Conservation (phyloP, 257 asterid species). For the Gardenia jasminoides region DNA sequence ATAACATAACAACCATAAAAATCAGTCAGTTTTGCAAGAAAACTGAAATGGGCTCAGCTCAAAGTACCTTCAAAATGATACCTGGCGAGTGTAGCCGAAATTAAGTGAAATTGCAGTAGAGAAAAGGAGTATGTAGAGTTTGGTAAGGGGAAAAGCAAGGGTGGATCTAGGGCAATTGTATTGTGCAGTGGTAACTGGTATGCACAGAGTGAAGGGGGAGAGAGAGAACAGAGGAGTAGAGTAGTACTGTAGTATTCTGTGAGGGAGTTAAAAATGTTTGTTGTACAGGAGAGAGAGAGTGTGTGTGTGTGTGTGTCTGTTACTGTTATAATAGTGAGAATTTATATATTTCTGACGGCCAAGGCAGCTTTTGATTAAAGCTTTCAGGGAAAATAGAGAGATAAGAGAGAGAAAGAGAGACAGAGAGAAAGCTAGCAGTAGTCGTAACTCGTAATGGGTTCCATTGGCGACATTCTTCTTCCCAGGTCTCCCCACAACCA, state of each 20-base stretch:
- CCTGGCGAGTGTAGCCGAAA: conserved; percentile 24
- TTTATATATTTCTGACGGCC: background rate
- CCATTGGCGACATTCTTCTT: conserved; percentile 53
- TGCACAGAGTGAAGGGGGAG: conserved; percentile 3
- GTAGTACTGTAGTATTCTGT: background rate
- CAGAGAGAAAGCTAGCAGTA: conserved; percentile 3
- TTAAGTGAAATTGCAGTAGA: conserved; percentile 15
- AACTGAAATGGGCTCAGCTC: conserved; percentile 22
- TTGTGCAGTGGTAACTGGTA: background rate
- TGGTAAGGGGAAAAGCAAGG: conserved; percentile 29
- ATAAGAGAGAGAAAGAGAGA: conserved; percentile 22
- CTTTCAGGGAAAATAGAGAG: background rate
- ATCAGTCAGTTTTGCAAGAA: conserved; percentile 26
- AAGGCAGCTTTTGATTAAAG: conserved; percentile 21
- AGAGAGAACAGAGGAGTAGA: background rate
- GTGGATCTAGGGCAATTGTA: conserved; percentile 73
- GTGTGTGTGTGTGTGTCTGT: background rate
- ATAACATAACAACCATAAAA: background rate
- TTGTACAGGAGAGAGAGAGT: too few species aligned
- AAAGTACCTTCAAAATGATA: conserved; percentile 30
- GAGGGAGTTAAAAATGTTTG: conserved; percentile 9
- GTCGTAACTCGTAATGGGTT: conserved; percentile 25
- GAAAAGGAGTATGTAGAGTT: background rate
- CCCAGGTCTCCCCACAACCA: conserved; percentile 25
- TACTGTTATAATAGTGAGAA: background rate